These are phyloP conservation scores for Termitomyces sp. DNA, from an alignment of 768 basidiomycete species.

Conservation along the genomic window DNA sequence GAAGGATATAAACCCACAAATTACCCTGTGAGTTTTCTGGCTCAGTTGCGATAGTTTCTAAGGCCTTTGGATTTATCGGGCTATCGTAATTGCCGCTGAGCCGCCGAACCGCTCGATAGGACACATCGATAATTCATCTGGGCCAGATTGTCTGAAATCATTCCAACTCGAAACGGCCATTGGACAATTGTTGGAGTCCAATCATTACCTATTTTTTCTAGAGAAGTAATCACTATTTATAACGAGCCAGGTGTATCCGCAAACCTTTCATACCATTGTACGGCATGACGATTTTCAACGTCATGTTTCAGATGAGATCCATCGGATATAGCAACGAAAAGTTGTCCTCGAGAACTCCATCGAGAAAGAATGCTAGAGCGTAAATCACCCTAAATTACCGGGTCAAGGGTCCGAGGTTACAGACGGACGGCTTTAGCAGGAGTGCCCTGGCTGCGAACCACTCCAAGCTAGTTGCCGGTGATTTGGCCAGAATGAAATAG, in stretches of 20 bases:
- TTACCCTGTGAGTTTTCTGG: background rate
- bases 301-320: background rate
- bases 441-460: background rate
- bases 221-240: background rate
- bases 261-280: background rate
- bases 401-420: background rate
- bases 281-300: background rate
- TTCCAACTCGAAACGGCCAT: background rate
- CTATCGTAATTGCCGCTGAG: background rate
- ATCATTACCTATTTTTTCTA: background rate
- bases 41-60: too few species aligned
- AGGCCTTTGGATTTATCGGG: too few species aligned
- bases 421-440: background rate
- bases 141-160: background rate
- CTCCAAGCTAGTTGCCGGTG: background rate
- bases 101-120: background rate
- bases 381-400: background rate
- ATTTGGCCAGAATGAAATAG: background rate
- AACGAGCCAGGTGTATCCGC: background rate
- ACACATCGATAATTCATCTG: background rate
- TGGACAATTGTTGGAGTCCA: background rate
- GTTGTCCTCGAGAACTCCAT: background rate
- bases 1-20: background rate
- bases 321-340: background rate
- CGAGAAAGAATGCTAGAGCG: background rate